Evolutionary conservation across 108 stramenopile genomes (phyloP), one percentile per base, ranked within the genome.

Genomic region (Cyclostephanos tholiformis): DNA sequence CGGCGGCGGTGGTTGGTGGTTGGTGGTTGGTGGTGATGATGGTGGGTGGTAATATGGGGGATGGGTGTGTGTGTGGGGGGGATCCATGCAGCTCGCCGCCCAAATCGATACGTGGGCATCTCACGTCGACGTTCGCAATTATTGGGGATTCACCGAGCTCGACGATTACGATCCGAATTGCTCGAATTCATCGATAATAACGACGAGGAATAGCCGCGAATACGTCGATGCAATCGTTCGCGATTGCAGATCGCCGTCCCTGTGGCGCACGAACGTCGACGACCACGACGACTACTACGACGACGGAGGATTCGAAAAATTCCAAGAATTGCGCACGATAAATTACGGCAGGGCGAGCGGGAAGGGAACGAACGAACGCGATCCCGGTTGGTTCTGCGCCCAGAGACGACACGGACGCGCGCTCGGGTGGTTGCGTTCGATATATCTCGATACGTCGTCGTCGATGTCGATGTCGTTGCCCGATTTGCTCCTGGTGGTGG

Each of bases 381-480:
- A 71, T 26, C 16, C 43, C 11, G 75, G 75, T 9, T 76, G 75
- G 75, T 52, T 70, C 25, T 76, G 75, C 41, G 75, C 75, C 9
- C 68, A 71, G 51, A 43, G 68, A 41, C 58, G 75, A 11, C 59
- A 57, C 16, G 70, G 76, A 7, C 61, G 52, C 17, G 70, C 69
- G 0, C 38, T 77, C 35, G 76, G 71, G 4, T 72, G 76, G 76
- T 55, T 72, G n/a, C n/a, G n/a, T n/a, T n/a, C n/a, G n/a, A n/a
- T n/a, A n/a, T n/a, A n/a, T n/a, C n/a, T n/a, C n/a, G n/a, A n/a
- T n/a, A n/a, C n/a, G n/a, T n/a, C n/a, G n/a, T n/a, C n/a, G n/a
- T n/a, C n/a, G n/a, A n/a, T n/a, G n/a, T 32, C 32, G 32, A 32
- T 2, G 3, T 2, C 32, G 22, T 48, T 76, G 19, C 75, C 75